Conservation (phyloP, 2,329 filamentous ascomycete genomes). For the Microascus cirrosus region DNA sequence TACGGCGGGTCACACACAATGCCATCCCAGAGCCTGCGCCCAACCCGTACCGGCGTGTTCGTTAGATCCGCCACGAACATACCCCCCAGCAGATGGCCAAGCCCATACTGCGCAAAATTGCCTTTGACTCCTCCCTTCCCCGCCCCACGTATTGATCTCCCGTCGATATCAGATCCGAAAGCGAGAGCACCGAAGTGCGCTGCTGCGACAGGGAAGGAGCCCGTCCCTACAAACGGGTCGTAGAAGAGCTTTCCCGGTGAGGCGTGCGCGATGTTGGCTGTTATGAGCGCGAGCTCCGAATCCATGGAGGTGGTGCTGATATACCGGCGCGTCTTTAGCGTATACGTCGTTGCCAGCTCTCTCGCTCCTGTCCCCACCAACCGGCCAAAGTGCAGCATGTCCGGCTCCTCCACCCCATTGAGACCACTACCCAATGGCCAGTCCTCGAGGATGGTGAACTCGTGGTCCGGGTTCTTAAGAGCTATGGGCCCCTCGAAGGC, state of each 20-base stretch:
- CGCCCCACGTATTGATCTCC: conserved; percentile 71
- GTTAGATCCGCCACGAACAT: conserved; percentile 80
- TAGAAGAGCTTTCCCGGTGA: conserved; percentile 78
- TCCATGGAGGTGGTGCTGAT: conserved; percentile 98
- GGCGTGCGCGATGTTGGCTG: conserved; percentile 80
- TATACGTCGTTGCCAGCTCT: conserved; percentile 60
- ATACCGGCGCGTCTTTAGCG: conserved; percentile 86
- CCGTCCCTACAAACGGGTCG: conserved; percentile 92
- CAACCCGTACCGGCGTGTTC: conserved; percentile 61
- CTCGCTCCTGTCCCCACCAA: conserved; percentile 56
- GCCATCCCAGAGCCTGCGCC: conserved; percentile 61
- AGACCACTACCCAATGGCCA: conserved; percentile 49
- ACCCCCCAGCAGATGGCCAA: conserved; percentile 57
- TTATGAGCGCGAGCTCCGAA: conserved; percentile 80
- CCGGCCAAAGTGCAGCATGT: conserved; percentile 59
- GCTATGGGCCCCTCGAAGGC: conserved; percentile 66
- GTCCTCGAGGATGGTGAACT: conserved; percentile 76
- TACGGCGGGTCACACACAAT: conserved; percentile 96
- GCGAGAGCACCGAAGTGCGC: conserved; percentile 79
- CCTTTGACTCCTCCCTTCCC: conserved; percentile 39
- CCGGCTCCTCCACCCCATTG: conserved; percentile 39
- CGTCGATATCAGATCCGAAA: conserved; percentile 89
- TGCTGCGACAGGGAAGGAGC: conserved; percentile 82
- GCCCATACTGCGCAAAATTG: conserved; percentile 78
- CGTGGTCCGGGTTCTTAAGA: conserved; percentile 61